Evolutionary conservation across 768 basidiomycete species (phyloP).

Genomic region (Pisolithus tinctorius): DNA sequence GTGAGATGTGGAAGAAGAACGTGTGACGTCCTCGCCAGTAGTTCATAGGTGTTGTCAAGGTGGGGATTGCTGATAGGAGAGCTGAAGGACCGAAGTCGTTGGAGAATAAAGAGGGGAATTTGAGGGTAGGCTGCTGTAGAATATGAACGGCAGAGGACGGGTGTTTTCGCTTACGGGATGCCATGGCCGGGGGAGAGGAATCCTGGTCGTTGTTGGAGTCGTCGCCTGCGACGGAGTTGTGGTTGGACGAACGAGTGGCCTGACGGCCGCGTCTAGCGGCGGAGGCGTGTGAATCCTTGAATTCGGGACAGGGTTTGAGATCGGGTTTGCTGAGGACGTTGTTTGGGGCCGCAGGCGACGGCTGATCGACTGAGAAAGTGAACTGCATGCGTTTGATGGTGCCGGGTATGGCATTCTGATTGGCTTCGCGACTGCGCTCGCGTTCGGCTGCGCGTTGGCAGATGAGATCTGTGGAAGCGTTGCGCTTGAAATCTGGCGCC

Average conservation of each 20-base stretch:
- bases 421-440: slow-evolving; percentile 71
- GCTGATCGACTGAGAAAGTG: slow-evolving; percentile 80
- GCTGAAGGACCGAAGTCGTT: slow-evolving; percentile 75
- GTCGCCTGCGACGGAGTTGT: slow-evolving; percentile 24
- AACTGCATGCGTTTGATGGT: slow-evolving; percentile 87
- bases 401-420: slow-evolving; percentile 55
- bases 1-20: slow-evolving; percentile 25
- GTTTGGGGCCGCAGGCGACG: slow-evolving; percentile 39
- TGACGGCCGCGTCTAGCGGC: slow-evolving; percentile 34
- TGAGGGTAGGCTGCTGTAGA: slow-evolving; percentile 38
- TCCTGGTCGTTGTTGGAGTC: slow-evolving; percentile 9
- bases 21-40: slow-evolving; percentile 71
- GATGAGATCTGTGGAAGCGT: slow-evolving; percentile 73
- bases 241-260: slow-evolving; percentile 24
- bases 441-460: slow-evolving; percentile 76
- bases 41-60: slow-evolving; percentile 60
- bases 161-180: slow-evolving; percentile 22
- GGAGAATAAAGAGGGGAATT: slow-evolving; percentile 68
- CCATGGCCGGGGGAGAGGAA: slow-evolving; percentile 1
- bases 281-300: slow-evolving; percentile 37
- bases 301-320: slow-evolving; percentile 58
- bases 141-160: neutral
- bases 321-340: slow-evolving; percentile 57
- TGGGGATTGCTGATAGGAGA: slow-evolving; percentile 60
- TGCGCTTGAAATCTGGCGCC: slow-evolving; percentile 77